Conservation (phyloP, 1,139 yeast species). For the Eremothecium cymbalariae region DNA sequence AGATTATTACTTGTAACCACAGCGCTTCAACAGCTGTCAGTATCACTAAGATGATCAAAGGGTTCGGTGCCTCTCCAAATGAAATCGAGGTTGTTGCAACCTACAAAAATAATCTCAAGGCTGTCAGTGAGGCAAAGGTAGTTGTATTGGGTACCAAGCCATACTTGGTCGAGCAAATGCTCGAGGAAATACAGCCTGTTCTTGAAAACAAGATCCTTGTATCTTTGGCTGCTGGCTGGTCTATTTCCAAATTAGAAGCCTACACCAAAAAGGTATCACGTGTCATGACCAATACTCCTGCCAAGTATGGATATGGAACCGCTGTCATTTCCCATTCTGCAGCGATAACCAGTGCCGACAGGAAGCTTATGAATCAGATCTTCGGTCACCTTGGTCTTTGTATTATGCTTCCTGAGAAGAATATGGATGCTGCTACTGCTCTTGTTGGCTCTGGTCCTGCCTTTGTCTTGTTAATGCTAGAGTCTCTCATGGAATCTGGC, state of each 20-base stretch:
- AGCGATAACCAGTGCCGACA: constrained; percentile 41
- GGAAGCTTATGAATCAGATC: constrained; percentile 47
- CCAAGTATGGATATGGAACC: constrained; percentile 85
- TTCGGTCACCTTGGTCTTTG: constrained; percentile 62
- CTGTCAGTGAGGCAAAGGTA: constrained; percentile 58
- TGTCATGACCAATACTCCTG: constrained; percentile 98
- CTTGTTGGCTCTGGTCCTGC: constrained; percentile 97
- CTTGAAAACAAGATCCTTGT: constrained; percentile 57
- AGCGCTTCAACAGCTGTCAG: constrained; percentile 42
- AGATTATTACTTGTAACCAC: constrained; percentile 69
- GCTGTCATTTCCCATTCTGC: constrained; percentile 74
- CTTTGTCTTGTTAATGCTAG: constrained; percentile 80
- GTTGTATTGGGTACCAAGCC: constrained; percentile 85
- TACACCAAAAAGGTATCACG: constrained; percentile 59
- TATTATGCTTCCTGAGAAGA: constrained; percentile 72
- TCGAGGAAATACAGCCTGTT: constrained; percentile 37
- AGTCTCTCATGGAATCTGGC: constrained; percentile 90
- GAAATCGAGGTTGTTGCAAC: constrained; percentile 47
- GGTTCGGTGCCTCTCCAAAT: constrained; percentile 34
- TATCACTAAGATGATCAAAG: constrained; percentile 38
- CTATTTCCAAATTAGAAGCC: constrained; percentile 55
- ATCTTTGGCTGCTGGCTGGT: constrained; percentile 88
- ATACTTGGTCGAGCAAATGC: constrained; percentile 55
- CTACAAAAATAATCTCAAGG: constrained; percentile 47
- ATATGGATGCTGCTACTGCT: constrained; percentile 95